phyloP scores from a whole-genome alignment of 1,139 yeast species.

The Geotrichum klebahnii region DNA sequence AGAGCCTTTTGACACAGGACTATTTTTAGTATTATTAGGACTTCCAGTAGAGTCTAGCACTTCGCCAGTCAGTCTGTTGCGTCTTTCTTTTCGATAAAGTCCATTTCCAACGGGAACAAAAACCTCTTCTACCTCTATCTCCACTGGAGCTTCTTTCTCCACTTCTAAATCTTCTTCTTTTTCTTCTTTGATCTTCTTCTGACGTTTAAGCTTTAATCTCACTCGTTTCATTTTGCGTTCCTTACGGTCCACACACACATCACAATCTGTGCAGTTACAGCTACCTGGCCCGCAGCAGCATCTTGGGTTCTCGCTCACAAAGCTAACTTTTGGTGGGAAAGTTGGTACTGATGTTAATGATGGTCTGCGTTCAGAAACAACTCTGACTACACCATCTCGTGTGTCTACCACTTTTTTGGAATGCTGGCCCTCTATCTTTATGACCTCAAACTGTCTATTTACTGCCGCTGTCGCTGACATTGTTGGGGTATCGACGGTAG shows the following conservation, averaged over 20 bases:
- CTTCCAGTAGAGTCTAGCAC: no score
- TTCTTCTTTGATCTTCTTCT: conserved; percentile 19
- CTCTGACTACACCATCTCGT: conserved; percentile 28
- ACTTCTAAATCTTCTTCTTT: conserved; percentile 17
- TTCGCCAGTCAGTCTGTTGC: conserved; percentile 19
- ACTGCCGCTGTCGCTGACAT: background rate
- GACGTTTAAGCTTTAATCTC: conserved; percentile 22
- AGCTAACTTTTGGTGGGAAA: background rate
- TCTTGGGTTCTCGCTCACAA: conserved; percentile 4
- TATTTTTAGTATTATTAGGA: no score
- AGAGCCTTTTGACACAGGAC: no score
- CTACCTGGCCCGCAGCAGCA: conserved; percentile 12
- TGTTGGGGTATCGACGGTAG: background rate
- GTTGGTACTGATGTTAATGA: no score
- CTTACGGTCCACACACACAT: conserved; percentile 1
- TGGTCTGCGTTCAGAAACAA: conserved; percentile 22
- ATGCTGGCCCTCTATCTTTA: conserved; percentile 28
- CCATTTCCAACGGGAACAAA: conserved; percentile 40
- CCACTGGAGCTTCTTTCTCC: background rate
- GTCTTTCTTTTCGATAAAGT: conserved; percentile 30
- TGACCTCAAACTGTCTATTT: conserved; percentile 21
- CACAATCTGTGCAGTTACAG: conserved; percentile 13
- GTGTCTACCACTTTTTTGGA: conserved; percentile 31
- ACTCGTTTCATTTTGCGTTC: conserved; percentile 18
- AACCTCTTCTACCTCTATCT: conserved; percentile 23